A percentile compares a stretch with the other conserved stretches of the same genome.
Evolutionary conservation across 306 rosid genomes (phyloP).

Genomic region (Vigna mungo): DNA sequence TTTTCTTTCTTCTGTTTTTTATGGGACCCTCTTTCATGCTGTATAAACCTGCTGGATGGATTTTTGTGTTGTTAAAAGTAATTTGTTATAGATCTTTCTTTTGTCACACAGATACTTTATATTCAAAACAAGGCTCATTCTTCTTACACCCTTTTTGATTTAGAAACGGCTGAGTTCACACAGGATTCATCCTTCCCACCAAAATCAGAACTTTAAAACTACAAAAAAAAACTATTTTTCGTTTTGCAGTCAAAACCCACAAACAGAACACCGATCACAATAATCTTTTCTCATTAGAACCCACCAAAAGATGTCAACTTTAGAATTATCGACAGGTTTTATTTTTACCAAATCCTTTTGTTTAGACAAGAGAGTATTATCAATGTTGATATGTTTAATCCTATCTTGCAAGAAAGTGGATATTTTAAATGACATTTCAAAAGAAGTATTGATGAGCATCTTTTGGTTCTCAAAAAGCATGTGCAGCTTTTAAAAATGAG

Average conservation of each 20-base stretch:
- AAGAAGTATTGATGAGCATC: constrained; percentile 69
- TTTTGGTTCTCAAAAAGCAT: constrained; percentile 69
- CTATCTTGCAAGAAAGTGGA: constrained; percentile 44
- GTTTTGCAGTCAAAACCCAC: no score
- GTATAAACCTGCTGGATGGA: constrained; percentile 26
- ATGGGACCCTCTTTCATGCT: constrained; percentile 3
- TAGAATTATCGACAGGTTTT: no score
- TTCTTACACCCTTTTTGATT: no score
- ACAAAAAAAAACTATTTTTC: no score
- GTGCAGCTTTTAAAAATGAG: constrained; percentile 65
- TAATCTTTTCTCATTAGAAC: no score
- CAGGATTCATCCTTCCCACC: no score
- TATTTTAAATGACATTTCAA: constrained; percentile 57
- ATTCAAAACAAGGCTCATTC: neutral
- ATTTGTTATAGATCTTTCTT: neutral
- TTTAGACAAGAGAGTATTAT: neutral
- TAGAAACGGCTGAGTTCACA: no score
- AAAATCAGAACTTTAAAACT: no score
- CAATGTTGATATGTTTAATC: constrained; percentile 42
- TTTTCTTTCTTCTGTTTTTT: constrained; percentile 9
- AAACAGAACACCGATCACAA: no score
- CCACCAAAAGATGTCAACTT: no score
- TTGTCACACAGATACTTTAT: no score
- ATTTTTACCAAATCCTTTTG: no score
- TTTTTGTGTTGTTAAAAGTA: neutral